Conservation (phyloP, 2,329 filamentous ascomycete genomes). For the Salinomyces thailandicus region DNA sequence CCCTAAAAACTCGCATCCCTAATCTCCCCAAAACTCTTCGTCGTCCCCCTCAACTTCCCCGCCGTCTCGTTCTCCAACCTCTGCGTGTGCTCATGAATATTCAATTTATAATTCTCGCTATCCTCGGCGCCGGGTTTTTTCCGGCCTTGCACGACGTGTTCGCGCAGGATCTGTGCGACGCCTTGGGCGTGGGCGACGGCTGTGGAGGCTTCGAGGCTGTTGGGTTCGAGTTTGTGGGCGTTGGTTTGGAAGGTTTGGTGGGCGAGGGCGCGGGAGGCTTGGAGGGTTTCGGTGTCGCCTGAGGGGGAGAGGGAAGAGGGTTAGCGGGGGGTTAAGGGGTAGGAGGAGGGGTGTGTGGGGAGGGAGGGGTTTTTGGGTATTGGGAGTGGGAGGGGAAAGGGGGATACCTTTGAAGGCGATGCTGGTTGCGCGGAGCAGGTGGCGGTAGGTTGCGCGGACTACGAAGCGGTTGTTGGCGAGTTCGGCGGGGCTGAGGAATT, state of each 20-base stretch:
- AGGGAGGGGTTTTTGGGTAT: not conserved
- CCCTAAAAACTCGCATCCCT: constrained; percentile 25
- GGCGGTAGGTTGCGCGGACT: constrained; percentile 68
- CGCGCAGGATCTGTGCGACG: constrained; percentile 64
- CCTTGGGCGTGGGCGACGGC: constrained; percentile 72
- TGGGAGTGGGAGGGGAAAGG: not conserved
- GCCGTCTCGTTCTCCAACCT: constrained; percentile 87
- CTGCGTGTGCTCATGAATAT: constrained; percentile 86
- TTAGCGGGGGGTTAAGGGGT: too few species aligned
- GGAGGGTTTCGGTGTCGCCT: constrained; percentile 63
- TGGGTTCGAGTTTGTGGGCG: constrained; percentile 45
- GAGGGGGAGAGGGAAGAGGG: not conserved
- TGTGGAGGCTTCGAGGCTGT: constrained; percentile 49
- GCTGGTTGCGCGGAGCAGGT: constrained; percentile 67
- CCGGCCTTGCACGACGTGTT: constrained; percentile 79
- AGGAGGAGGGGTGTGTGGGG: not conserved
- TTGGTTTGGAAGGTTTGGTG: constrained; percentile 64
- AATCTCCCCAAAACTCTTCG: constrained; percentile 31
- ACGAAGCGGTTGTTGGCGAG: constrained; percentile 35
- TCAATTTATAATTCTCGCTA: constrained; percentile 51
- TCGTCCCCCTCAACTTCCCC: constrained; percentile 47
- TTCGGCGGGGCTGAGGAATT: constrained; percentile 12
- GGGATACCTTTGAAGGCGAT: constrained; percentile 58
- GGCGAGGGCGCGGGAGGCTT: constrained; percentile 61
- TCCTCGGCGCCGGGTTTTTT: constrained; percentile 10